Evolutionary conservation across 2,329 filamentous ascomycete genomes (phyloP).

Genomic region (Aspergillus ustus): DNA sequence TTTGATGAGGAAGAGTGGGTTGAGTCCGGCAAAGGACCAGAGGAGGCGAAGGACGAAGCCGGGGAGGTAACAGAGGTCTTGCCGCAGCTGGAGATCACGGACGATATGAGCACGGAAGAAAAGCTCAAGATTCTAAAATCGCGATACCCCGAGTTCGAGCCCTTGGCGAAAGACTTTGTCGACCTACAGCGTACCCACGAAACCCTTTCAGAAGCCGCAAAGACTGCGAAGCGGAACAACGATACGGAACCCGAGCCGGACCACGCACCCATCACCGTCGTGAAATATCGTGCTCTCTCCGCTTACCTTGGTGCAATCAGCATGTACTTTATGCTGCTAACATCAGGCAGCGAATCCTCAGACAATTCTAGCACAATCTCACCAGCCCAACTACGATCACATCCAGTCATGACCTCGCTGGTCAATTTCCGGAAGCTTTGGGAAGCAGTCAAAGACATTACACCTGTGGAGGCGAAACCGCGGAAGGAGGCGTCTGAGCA

Average conservation of each 20-base stretch:
- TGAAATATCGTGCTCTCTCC: constrained; percentile 79
- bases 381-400: constrained; percentile 81
- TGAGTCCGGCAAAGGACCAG: constrained; percentile 53
- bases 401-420: constrained; percentile 86
- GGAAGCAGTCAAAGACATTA: constrained; percentile 72
- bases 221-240: constrained; percentile 56
- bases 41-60: constrained; percentile 51
- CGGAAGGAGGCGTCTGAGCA: constrained; percentile 11
- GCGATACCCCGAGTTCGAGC: constrained; percentile 91
- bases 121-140: constrained; percentile 74
- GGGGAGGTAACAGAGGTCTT: constrained; percentile 84
- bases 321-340: constrained; percentile 95
- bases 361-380: constrained; percentile 65
- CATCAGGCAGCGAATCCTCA: constrained; percentile 69
- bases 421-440: constrained; percentile 81
- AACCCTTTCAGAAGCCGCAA: constrained; percentile 62
- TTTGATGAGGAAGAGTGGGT: constrained; percentile 91
- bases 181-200: constrained; percentile 68
- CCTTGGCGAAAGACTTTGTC: constrained; percentile 78
- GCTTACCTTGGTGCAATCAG: constrained; percentile 85
- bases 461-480: constrained; percentile 47
- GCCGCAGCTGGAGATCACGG: constrained; percentile 78
- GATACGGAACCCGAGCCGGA: constrained; percentile 44
- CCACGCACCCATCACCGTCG: constrained; percentile 58
- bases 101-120: constrained; percentile 77